Base-by-base conservation (phyloP, 257 asterid species). In the Plantago major region DNA sequence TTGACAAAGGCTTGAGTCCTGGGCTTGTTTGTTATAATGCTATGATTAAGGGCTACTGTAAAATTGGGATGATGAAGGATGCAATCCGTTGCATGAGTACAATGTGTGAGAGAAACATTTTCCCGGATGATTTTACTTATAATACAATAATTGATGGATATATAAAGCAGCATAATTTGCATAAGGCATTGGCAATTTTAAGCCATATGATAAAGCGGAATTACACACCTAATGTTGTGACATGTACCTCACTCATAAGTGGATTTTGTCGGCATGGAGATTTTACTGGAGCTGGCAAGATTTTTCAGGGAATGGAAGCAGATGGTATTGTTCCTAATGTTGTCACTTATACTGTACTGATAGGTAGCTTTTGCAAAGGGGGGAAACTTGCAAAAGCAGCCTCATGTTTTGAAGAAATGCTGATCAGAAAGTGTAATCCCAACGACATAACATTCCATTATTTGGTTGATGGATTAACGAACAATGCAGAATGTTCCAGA, bases 1-100 rank as follows among this genome's bases (percentile, higher is more conserved):
- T 67, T 42, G 69, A 67, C 52, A 71, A 44, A 12, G 95, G 89
- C 64, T 37, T 80, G 58, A 70, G 81, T 80, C 90, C 82, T 43
- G 97, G 89, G 63, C 74, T 83, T 46, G 97, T 89, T 46, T 93
- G 81, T 56, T 87, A 84, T 66, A 89, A 89, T 73, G 89, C 95
- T 64, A 81, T 92, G 94, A 82, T 92, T 42, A 92, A 92, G 76
- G 99, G 97, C 58, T 86, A 74, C 74, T 88, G 96, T 65, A 88
- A 79, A 65, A 73, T 73, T 69, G 94, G 96, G 72, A 64, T 66
- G 88, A 69, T 92, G 81, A 76, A 69, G 58, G 89, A 86, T 44
- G 96, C 96, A 49, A 73, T 89, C 62, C 61, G 69, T 58, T 84
- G 81, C 69, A 52, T 92, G 69, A 75, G 28, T 64, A 75, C 49